These are phyloP conservation scores for Garcia nutans DNA, from an alignment of 345 rosid genomes.

Conservation along the genomic window DNA sequence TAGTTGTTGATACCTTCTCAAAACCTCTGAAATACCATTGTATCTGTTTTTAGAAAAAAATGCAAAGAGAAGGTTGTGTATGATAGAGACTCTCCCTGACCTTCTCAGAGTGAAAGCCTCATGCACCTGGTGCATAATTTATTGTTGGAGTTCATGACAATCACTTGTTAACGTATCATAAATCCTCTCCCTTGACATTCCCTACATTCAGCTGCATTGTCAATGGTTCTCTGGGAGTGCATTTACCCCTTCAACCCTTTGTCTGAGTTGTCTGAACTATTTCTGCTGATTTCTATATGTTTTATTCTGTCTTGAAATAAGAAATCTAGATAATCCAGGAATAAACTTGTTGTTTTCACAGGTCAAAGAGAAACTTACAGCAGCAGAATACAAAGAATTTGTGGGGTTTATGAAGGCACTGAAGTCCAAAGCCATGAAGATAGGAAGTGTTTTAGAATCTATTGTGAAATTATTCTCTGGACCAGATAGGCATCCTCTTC, in stretches of 20 bases:
- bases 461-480: slow-evolving; percentile 67
- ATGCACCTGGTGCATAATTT: too few species aligned
- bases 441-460: slow-evolving; percentile 55
- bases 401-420: slow-evolving; percentile 79
- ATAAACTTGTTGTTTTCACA: slow-evolving; percentile 18
- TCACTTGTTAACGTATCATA: not conserved
- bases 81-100: too few species aligned
- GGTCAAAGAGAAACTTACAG: slow-evolving; percentile 72
- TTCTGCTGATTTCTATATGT: not conserved
- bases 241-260: not conserved
- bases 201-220: not conserved
- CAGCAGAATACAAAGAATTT: slow-evolving; percentile 78
- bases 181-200: not conserved
- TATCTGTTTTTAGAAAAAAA: not conserved
- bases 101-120: too few species aligned
- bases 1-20: too few species aligned
- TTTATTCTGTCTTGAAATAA: not conserved
- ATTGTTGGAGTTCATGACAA: not conserved
- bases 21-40: too few species aligned
- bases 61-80: not conserved
- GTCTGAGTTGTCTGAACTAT: not conserved
- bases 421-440: slow-evolving; percentile 70
- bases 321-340: not conserved
- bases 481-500: slow-evolving; percentile 66
- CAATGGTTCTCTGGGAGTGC: not conserved